Conservation (phyloP, 2,329 filamentous ascomycete species). For the Pestalotiopsis sp. region DNA sequence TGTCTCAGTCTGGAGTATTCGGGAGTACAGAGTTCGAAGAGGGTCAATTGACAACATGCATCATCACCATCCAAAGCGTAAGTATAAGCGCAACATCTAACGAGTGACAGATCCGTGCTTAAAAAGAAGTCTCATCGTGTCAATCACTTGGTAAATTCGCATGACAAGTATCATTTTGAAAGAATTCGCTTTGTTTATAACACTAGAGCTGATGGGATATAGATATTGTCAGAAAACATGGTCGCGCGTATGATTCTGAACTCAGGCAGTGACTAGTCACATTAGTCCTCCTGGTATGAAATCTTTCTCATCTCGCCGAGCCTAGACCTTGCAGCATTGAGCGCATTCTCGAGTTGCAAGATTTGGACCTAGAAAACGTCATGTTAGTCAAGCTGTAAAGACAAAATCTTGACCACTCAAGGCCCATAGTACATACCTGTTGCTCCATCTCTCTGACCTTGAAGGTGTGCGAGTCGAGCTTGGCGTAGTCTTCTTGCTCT, state of each 20-base stretch:
- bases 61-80: neutral
- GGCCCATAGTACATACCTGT: conserved; percentile 66
- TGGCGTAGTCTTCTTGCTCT: conserved; percentile 83
- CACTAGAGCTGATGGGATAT: neutral
- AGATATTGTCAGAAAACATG: neutral
- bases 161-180: neutral
- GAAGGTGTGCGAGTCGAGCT: conserved; percentile 92
- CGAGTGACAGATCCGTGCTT: neutral
- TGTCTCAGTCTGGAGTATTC: too few species aligned
- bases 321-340: conserved; percentile 76
- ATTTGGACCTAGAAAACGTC: conserved; percentile 78
- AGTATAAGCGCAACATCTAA: neutral
- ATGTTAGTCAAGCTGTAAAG: conserved; percentile 19
- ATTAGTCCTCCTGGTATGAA: conserved; percentile 79
- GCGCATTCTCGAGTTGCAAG: conserved; percentile 86
- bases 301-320: conserved; percentile 98
- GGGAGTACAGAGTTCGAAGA: too few species aligned
- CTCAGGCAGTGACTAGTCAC: neutral
- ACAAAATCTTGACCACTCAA: neutral
- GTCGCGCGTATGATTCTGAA: neutral
- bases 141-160: neutral
- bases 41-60: too few species aligned
- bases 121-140: neutral
- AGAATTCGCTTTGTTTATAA: neutral
- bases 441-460: conserved; percentile 99